Base-by-base conservation (phyloP, 2,329 filamentous ascomycete genomes). In the Rhynchosporium graminicola region DNA sequence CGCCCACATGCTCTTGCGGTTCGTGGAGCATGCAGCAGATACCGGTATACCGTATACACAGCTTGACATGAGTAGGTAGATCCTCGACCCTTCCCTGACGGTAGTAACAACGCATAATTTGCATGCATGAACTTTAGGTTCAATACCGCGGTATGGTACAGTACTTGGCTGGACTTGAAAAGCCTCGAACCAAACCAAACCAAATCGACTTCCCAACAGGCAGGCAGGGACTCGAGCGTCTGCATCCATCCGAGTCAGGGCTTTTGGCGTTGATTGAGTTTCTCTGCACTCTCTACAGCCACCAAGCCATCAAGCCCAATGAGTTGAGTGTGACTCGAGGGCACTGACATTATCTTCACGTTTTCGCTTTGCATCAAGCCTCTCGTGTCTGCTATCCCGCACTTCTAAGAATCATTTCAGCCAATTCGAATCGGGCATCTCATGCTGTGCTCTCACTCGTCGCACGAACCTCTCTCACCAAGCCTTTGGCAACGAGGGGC, bases 381-480 rank as follows among this genome's bases (percentile, higher is more conserved):
- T 20, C 54, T 40, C 54, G 42, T 57, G 54, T 40, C 54, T 57
- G 54, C 38, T 45, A 36, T 8, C 54, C 54, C 33, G 28, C 40
- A 45, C 38, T 55, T 42, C 20, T n/a, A n/a, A 10, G 13, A n/a
- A 31, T 38, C n/a, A 15, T 42, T 28, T 31, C 20, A 31, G 28
- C 5, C 38, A 20, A 29, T 9, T 55, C n/a, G 36, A 29, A 4
- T 55, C n/a, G 36, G 13, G 12, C 12, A 3, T 26, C 36, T 42
- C 52, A 29, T 15, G 29, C 33, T 29, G 28, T 48, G 13, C 42
- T 3, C 13, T 45, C 42, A 15, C 7, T n/a, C 7, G 51, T 57
- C 28, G 54, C 54, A 57, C 54, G 54, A 57, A 46, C 54, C 54
- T 33, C 45, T 6, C 43, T 20, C 29, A 33, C 43, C 26, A 36